Conservation (phyloP, 83 land plant species). For the Picea abies region DNA sequence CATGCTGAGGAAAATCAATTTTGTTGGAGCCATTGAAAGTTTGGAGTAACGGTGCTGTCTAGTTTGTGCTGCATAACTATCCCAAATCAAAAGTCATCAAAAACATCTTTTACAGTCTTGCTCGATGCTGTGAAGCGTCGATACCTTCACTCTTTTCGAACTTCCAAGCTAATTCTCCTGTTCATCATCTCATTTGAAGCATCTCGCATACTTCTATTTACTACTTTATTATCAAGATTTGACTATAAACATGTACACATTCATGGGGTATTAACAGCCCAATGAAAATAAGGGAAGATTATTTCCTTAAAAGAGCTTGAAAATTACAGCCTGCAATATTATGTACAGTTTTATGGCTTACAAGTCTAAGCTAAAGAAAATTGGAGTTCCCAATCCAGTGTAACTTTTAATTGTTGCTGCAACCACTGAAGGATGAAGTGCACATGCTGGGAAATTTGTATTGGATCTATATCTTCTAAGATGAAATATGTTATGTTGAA, state of each 20-base stretch:
- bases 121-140: not conserved
- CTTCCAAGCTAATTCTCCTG: not conserved
- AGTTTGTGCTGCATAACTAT: not conserved
- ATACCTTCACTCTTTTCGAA: not conserved
- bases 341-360: constrained; percentile 9
- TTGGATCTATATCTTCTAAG: not conserved
- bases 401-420: not conserved
- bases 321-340: not conserved
- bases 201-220: not conserved
- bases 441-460: not conserved
- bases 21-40: constrained; percentile 11
- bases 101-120: not conserved
- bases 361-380: not conserved
- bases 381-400: not conserved
- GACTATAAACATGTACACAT: constrained; percentile 7
- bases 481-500: not conserved
- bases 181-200: constrained; percentile 7
- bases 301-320: not conserved
- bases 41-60: not conserved
- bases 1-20: not conserved
- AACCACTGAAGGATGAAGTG: not conserved
- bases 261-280: not conserved
- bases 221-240: not conserved
- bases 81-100: not conserved
- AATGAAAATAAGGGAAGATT: not conserved